These are phyloP conservation scores for Xylaria sp. DNA, from an alignment of 2,329 filamentous ascomycete genomes.

Conservation along the genomic window DNA sequence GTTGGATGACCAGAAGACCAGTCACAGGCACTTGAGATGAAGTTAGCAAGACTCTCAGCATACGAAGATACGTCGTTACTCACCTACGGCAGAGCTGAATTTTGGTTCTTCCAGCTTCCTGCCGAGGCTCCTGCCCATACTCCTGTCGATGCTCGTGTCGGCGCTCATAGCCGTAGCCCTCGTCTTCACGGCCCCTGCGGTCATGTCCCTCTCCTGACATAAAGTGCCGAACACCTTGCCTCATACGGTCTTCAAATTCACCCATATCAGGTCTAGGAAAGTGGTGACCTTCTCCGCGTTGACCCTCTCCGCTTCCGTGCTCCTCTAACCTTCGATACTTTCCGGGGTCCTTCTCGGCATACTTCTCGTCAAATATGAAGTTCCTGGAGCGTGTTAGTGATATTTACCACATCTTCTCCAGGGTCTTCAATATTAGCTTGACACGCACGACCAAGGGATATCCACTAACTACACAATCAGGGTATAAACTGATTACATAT, in stretches of 20 bases:
- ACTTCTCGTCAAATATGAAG: constrained; percentile 86
- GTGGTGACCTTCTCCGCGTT: constrained; percentile 20
- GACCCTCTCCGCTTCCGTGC: constrained; percentile 26
- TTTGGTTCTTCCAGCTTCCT: constrained; percentile 38
- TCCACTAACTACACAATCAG: too few species aligned
- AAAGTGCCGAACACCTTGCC: constrained; percentile 47
- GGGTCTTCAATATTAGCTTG: too few species aligned
- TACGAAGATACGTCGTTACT: background rate
- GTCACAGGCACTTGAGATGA: constrained; percentile 47
- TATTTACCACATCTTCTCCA: too few species aligned
- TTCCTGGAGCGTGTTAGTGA: constrained; percentile 57
- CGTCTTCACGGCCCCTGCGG: background rate
- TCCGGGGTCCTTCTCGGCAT: constrained; percentile 57
- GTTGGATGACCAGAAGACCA: constrained; percentile 60
- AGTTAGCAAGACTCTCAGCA: constrained; percentile 3
- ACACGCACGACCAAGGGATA: too few species aligned
- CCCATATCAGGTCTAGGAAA: constrained; percentile 40
- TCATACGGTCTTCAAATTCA: constrained; percentile 52
- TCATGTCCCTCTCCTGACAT: constrained; percentile 44
- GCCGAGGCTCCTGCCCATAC: constrained; percentile 25
- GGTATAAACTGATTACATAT: too few species aligned
- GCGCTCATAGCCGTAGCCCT: background rate
- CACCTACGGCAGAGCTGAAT: constrained; percentile 61
- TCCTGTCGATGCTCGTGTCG: constrained; percentile 31
- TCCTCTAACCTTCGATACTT: constrained; percentile 51